These are phyloP conservation scores for Mycena olivaceomarginata DNA, from an alignment of 768 basidiomycete species.

Conservation along the genomic window DNA sequence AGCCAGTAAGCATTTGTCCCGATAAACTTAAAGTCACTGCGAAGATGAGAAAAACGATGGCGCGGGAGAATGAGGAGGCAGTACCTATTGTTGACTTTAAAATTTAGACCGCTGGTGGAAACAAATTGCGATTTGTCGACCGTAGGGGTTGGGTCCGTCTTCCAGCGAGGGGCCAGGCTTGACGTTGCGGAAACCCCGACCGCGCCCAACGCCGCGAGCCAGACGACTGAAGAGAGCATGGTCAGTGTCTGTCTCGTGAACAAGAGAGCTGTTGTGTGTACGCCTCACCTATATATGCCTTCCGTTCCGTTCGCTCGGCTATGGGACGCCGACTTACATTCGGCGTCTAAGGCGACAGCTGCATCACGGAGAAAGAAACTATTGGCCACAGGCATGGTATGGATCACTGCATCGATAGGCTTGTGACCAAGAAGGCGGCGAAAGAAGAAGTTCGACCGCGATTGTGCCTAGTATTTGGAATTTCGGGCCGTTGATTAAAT, in stretches of 20 bases:
- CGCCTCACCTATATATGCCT: slow-evolving; percentile 30
- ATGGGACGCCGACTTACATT: slow-evolving; percentile 4
- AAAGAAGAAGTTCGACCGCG: slow-evolving; percentile 22
- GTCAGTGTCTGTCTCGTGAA: slow-evolving; percentile 37
- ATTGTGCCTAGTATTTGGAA: slow-evolving; percentile 26
- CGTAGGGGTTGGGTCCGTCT: slow-evolving; percentile 21
- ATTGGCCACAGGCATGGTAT: slow-evolving; percentile 4
- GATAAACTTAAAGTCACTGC: slow-evolving; percentile 63
- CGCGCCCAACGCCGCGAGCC: slow-evolving; percentile 26
- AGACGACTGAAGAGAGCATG: slow-evolving; percentile 35
- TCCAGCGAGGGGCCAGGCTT: slow-evolving; percentile 15
- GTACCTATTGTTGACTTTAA: slow-evolving; percentile 75
- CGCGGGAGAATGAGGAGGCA: slow-evolving; percentile 35
- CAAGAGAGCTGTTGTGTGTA: slow-evolving; percentile 17
- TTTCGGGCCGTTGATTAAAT: slow-evolving; percentile 3
- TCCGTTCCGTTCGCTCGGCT: slow-evolving; percentile 18
- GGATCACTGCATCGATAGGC: slow-evolving; percentile 7
- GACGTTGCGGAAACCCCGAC: slow-evolving; percentile 32
- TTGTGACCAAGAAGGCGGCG: slow-evolving; percentile 16
- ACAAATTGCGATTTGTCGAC: slow-evolving; percentile 64
- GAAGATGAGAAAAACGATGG: slow-evolving; percentile 50
- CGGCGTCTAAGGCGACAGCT: slow-evolving; percentile 20
- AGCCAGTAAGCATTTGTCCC: slow-evolving; percentile 86
- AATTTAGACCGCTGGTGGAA: slow-evolving; percentile 63
- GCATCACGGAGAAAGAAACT: slow-evolving; percentile 16